Percentiles rank a stretch among this genome's conserved stretches.
Evolutionary conservation across 1,139 yeast species (phyloP).

Genomic region (Scheffersomyces quercinus): DNA sequence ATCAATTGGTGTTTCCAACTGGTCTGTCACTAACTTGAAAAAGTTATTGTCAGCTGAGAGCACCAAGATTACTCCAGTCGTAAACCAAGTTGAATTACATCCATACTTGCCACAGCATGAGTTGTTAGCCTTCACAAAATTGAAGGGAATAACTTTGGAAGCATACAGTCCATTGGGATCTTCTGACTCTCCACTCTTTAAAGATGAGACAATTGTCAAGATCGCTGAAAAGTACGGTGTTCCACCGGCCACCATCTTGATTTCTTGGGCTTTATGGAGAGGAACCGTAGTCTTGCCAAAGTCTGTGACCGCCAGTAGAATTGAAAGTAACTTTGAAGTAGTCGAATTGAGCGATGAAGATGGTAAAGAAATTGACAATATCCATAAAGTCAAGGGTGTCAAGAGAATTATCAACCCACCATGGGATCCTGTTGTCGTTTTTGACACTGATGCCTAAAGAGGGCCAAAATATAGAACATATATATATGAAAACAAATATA

Average conservation of each 20-base stretch:
- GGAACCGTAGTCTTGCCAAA: constrained; percentile 25
- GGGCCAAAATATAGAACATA: too few species aligned
- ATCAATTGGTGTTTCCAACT: constrained; percentile 23
- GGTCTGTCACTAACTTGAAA: constrained; percentile 14
- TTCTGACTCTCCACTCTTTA: constrained; percentile 18
- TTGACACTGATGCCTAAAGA: constrained; percentile 4
- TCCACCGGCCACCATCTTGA: constrained; percentile 15
- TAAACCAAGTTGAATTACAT: constrained; percentile 22
- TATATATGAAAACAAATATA: too few species aligned
- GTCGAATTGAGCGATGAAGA: constrained; percentile 16
- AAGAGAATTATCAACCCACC: constrained; percentile 15
- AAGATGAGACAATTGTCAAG: constrained; percentile 12
- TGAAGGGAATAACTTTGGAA: constrained; percentile 16
- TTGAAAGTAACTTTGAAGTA: constrained; percentile 16
- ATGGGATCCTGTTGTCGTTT: constrained; percentile 15
- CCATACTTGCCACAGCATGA: constrained; percentile 23
- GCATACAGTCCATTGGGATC: constrained; percentile 27
- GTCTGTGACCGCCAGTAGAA: constrained; percentile 17
- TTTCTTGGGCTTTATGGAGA: constrained; percentile 23
- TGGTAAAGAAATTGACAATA: constrained; percentile 12
- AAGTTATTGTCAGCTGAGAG: constrained; percentile 16
- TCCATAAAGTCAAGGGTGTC: constrained; percentile 15
- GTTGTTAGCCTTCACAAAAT: constrained; percentile 14
- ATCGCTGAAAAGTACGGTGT: constrained; percentile 17
- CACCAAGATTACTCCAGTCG: constrained; percentile 18